A percentile compares a stretch with the other conserved stretches of the same genome.
Evolutionary conservation across 768 basidiomycete species (phyloP).

Genomic region (Russula lepida): DNA sequence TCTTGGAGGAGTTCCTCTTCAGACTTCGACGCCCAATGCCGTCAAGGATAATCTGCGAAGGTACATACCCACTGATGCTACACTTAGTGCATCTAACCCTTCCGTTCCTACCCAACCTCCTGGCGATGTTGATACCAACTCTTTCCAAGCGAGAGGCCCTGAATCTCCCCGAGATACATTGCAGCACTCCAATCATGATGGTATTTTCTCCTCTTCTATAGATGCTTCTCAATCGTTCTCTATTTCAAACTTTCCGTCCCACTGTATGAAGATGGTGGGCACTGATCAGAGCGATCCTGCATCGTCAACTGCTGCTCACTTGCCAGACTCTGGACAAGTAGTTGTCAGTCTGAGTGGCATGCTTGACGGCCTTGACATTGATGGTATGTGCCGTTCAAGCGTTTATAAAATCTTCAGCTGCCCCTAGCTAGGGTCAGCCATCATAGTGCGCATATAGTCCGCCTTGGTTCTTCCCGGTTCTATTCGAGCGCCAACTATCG

Average conservation of each 20-base stretch:
- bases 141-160: neutral
- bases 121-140: neutral
- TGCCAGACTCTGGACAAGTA: slow-evolving; percentile 1
- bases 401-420: neutral
- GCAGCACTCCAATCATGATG: slow-evolving; percentile 4
- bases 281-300: neutral
- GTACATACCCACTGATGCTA: neutral
- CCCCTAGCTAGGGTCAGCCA: neutral
- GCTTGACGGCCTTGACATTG: slow-evolving; percentile 15
- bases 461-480: neutral
- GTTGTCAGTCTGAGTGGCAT: slow-evolving; percentile 16
- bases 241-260: neutral
- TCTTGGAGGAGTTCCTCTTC: slow-evolving; percentile 13
- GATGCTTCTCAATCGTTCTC: slow-evolving; percentile 1
- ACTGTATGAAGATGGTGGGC: neutral
- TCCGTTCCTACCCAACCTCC: neutral
- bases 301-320: neutral
- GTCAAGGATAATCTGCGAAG: neutral
- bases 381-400: slow-evolving; percentile 7
- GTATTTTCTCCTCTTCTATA: slow-evolving; percentile 19
- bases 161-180: neutral
- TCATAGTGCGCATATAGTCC: neutral
- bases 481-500: neutral
- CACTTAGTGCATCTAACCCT: slow-evolving; percentile 6
- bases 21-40: slow-evolving; percentile 18